A percentile compares a stretch with the other conserved stretches of the same genome.
These are phyloP conservation scores for Coemansia sp. DNA, from an alignment of 192 early-diverging fungal species.

Conservation along the genomic window DNA sequence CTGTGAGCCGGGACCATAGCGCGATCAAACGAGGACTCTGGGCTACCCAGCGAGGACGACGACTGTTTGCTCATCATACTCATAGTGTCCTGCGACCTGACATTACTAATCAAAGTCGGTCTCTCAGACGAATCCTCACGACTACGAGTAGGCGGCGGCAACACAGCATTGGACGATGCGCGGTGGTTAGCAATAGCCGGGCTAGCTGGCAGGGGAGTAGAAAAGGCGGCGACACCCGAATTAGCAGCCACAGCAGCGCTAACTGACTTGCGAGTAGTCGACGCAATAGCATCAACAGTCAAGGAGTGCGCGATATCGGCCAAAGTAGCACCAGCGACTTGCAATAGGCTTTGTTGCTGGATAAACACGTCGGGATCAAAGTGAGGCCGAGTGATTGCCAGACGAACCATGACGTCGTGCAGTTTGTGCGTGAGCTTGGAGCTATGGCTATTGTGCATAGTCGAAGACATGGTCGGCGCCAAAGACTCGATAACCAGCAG, in stretches of 20 bases:
- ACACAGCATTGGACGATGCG: constrained; percentile 23
- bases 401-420: constrained; percentile 52
- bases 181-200: constrained; percentile 27
- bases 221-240: not conserved
- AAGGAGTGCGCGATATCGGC: constrained; percentile 36
- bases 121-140: constrained; percentile 47
- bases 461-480: constrained; percentile 44
- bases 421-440: constrained; percentile 55
- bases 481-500: constrained; percentile 55
- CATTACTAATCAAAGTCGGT: constrained; percentile 12
- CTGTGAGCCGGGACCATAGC: constrained; percentile 53
- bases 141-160: constrained; percentile 26
- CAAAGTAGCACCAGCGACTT: constrained; percentile 16
- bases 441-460: constrained; percentile 43
- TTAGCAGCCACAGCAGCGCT: constrained; percentile 14
- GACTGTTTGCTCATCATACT: constrained; percentile 57
- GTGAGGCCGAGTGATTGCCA: constrained; percentile 54
- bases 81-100: constrained; percentile 40
- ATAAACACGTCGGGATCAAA: constrained; percentile 57
- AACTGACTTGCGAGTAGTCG: constrained; percentile 50
- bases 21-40: constrained; percentile 45
- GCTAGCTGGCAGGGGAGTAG: constrained; percentile 6
- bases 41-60: constrained; percentile 35
- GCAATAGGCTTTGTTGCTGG: constrained; percentile 46
- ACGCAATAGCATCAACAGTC: constrained; percentile 42